Conservation (phyloP, 1,139 yeast genomes). For the Suzukiozyma palmioleophila region DNA sequence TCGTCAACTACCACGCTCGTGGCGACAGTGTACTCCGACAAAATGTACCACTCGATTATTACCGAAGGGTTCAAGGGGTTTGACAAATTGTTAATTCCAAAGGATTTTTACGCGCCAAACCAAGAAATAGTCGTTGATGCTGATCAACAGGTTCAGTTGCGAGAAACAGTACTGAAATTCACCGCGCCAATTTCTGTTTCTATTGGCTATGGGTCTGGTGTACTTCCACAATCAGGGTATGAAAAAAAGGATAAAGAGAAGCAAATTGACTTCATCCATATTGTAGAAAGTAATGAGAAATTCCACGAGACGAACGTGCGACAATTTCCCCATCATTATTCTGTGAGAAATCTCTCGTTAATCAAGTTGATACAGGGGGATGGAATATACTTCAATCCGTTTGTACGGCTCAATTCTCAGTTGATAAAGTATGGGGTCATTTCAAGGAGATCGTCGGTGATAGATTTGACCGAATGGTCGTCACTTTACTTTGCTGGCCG, state of each 20-base stretch:
- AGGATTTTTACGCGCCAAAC: constrained; percentile 31
- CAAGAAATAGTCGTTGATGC: constrained; percentile 50
- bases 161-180: constrained; percentile 51
- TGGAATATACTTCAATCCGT: constrained; percentile 93
- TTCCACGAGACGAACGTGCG: constrained; percentile 74
- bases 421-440: constrained; percentile 86
- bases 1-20: constrained; percentile 6
- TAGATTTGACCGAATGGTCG: constrained; percentile 78
- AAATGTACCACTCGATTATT: constrained; percentile 24
- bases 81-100: constrained; percentile 21
- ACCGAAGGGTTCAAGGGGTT: constrained; percentile 26
- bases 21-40: constrained; percentile 23
- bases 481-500: constrained; percentile 89
- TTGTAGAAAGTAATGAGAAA: constrained; percentile 65
- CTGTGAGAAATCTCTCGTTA: constrained; percentile 60
- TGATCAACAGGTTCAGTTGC: constrained; percentile 30
- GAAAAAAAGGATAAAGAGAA: constrained; percentile 34
- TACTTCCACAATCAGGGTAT: constrained; percentile 71
- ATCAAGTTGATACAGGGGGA: constrained; percentile 61
- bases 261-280: constrained; percentile 85
- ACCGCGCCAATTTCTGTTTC: constrained; percentile 60
- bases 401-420: constrained; percentile 49
- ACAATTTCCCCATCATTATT: constrained; percentile 71
- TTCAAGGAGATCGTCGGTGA: constrained; percentile 52
- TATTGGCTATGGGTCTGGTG: constrained; percentile 94